These are phyloP conservation scores for Clarkia xantiana DNA, from an alignment of 345 rosid genomes.

Conservation along the genomic window DNA sequence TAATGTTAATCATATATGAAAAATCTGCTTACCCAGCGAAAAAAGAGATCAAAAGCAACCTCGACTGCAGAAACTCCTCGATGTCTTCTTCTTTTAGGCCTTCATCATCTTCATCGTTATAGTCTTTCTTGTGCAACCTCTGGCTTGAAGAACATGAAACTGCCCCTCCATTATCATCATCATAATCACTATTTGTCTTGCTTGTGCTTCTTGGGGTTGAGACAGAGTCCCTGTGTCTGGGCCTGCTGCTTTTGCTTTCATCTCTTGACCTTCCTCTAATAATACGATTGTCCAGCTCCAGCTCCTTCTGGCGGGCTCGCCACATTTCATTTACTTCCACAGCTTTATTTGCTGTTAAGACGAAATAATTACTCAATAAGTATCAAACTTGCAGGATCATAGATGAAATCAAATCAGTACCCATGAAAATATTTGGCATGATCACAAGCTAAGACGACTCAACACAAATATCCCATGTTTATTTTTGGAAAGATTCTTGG, in stretches of 20 bases:
- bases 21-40: background rate
- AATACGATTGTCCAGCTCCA: conserved; percentile 35
- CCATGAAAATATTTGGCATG: background rate
- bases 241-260: conserved; percentile 16
- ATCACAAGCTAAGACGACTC: background rate
- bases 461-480: too few species aligned
- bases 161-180: conserved; percentile 12
- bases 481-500: too few species aligned
- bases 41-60: conserved; percentile 17
- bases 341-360: conserved; percentile 51
- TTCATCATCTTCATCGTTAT: conserved; percentile 27
- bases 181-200: conserved; percentile 15
- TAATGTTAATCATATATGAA: too few species aligned
- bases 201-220: conserved; percentile 13
- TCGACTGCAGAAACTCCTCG: conserved; percentile 64
- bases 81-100: conserved; percentile 65
- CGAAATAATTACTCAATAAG: conserved; percentile 5
- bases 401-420: background rate
- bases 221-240: conserved; percentile 9
- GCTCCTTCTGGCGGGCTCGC: conserved; percentile 60
- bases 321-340: conserved; percentile 87
- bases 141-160: conserved; percentile 28
- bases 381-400: background rate
- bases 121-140: conserved; percentile 11
- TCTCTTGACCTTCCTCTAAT: conserved; percentile 28